These are phyloP conservation scores for Vitis hybrid DNA, from an alignment of 177 flowering plant genomes.

Conservation along the genomic window DNA sequence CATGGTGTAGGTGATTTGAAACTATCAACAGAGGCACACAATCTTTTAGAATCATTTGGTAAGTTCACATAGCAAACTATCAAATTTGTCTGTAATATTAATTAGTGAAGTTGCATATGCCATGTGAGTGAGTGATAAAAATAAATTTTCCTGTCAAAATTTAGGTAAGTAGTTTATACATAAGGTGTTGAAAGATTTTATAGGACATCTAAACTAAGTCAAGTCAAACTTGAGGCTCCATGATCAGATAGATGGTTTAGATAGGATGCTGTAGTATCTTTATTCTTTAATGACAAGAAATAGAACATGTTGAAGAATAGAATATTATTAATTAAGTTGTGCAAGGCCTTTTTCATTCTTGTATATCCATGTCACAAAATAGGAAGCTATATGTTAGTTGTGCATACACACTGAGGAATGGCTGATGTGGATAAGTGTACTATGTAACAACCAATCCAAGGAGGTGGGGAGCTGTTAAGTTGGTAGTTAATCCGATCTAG, in stretches of 20 bases:
- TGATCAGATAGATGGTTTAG: not conserved
- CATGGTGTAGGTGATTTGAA: slow-evolving; percentile 55
- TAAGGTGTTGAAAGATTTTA: not conserved
- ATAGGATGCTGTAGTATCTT: not conserved
- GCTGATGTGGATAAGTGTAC: not conserved
- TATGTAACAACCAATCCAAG: not conserved
- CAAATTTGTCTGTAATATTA: not conserved
- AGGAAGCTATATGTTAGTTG: not conserved
- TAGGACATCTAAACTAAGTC: not conserved
- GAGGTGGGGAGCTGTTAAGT: not conserved
- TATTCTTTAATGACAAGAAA: not conserved
- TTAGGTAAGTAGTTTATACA: not conserved
- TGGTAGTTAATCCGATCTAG: not conserved
- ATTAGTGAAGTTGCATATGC: not conserved
- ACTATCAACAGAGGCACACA: slow-evolving; percentile 52
- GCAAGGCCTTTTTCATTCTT: not conserved
- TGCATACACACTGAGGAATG: not conserved
- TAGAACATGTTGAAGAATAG: not conserved
- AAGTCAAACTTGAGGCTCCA: slow-evolving; percentile 1
- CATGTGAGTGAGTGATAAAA: not conserved
- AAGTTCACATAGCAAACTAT: slow-evolving; percentile 18
- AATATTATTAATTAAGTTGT: not conserved
- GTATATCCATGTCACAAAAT: not conserved
- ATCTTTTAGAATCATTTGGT: slow-evolving; percentile 64
- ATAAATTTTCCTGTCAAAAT: not conserved